phyloP scores from a whole-genome alignment of 371 early-diverging fungal species.

The Rhizopus arrhizus region DNA sequence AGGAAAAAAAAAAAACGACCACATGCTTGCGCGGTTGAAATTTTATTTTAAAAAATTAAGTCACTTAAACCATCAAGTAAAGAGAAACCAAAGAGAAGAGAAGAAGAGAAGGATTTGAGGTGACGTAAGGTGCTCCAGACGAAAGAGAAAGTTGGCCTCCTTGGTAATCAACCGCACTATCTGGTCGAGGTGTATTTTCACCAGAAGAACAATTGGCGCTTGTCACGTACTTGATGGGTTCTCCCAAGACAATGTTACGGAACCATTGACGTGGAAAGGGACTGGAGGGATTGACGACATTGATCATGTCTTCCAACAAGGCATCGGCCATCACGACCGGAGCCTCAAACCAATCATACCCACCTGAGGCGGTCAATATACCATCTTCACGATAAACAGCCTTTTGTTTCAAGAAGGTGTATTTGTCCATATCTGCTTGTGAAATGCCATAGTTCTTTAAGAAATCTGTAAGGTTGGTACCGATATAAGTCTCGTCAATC shows the following conservation, averaged over 20 bases:
- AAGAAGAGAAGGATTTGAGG: conserved; percentile 1
- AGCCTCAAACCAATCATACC: conserved; percentile 72
- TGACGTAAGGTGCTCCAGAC: conserved; percentile 2
- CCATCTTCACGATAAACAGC: conserved; percentile 75
- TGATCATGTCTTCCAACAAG: conserved; percentile 69
- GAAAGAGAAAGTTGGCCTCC: conserved; percentile 23
- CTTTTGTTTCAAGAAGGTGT: conserved; percentile 65
- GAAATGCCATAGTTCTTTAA: conserved; percentile 58
- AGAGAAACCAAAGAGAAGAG: conserved; percentile 1
- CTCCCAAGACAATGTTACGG: conserved; percentile 65
- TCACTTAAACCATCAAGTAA: too few relatives aligned
- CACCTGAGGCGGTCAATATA: conserved; percentile 60
- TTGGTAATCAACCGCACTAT: conserved; percentile 51
- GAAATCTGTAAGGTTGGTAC: conserved; percentile 47
- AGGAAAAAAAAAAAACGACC: conserved; percentile 6
- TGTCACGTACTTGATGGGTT: conserved; percentile 48
- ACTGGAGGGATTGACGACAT: conserved; percentile 62
- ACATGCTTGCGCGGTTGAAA: conserved; percentile 3
- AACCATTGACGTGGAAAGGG: conserved; percentile 62
- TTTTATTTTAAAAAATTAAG: conserved; percentile 2
- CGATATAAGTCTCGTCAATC: conserved; percentile 72
- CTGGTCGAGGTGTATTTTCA: conserved; percentile 51
- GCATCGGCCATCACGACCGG: conserved; percentile 73
- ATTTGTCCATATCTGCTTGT: conserved; percentile 37
- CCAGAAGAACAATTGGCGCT: conserved; percentile 60